Evolutionary conservation across 129 eudicot species (phyloP), one percentile per base, ranked within the genome.

Genomic region (Escallonia rubra): DNA sequence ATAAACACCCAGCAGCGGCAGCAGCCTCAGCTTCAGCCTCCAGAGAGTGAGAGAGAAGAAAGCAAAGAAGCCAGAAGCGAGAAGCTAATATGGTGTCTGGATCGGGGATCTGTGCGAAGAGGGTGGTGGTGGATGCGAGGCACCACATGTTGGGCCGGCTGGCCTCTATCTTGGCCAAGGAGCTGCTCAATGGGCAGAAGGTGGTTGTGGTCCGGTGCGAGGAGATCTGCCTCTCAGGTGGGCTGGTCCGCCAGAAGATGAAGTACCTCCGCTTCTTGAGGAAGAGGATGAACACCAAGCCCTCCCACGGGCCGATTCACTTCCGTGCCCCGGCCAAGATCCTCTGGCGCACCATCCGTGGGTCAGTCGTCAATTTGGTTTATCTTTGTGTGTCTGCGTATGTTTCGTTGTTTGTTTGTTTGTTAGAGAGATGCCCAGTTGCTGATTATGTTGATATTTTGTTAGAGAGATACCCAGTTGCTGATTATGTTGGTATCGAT

Each of bases 221-320:
- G 48, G 96, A 90, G 71, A 86, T 89, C 9, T 87, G 93, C 57
- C 81, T 89, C 4, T 89, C 96, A 38, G 96, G 96, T 8, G 96
- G 96, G 1, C 87, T 89, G 10, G 96, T 89, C 5, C 82, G 94
- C 13, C 96, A 89, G 90, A 89, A 90, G 54, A 89, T 89, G 96
- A 89, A 89, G 84, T 89, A 85, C 65, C 75, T 78, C 2, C 70
- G 96, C 11, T 89, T 90, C 55, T 81, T 86, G 11, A 72, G 96
- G 3, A 83, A 83, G 73, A 23, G 96, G 6, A 90, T 90, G 96
- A 90, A 90, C 65, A 90, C 97, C 4, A 90, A 90, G 80, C 97
- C 97, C 3, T 86, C 94, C 61, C 96, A 89, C 61, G 96, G 96
- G 6, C 96, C 96, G 2, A 89, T 89, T 70, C 96, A 89, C 59